Conservation (phyloP, 2,329 filamentous ascomycete genomes). For the Arthrobotrys megalospora region DNA sequence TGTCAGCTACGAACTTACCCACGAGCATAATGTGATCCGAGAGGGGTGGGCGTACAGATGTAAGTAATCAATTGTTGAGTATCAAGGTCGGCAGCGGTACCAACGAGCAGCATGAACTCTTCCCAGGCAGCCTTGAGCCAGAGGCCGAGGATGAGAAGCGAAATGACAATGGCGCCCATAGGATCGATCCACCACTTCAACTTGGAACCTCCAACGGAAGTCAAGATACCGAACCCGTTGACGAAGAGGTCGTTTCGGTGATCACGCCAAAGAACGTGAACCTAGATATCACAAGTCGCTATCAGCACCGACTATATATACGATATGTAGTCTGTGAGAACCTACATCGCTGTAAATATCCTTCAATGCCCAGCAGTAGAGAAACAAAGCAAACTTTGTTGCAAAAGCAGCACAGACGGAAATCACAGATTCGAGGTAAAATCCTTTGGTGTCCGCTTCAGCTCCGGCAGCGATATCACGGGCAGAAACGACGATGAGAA, state of each 20-base stretch:
- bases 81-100: slow-evolving; percentile 86
- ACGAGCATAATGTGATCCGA: slow-evolving; percentile 14
- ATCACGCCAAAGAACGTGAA: slow-evolving; percentile 67
- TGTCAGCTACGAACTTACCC: background rate
- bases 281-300: slow-evolving; percentile 39
- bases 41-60: slow-evolving; percentile 74
- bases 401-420: slow-evolving; percentile 86
- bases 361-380: slow-evolving; percentile 92
- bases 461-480: slow-evolving; percentile 75
- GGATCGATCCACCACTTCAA: slow-evolving; percentile 96
- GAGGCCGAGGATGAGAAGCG: slow-evolving; percentile 80
- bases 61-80: slow-evolving; percentile 96
- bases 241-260: slow-evolving; percentile 98
- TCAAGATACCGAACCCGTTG: slow-evolving; percentile 93
- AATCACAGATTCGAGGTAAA: slow-evolving; percentile 86
- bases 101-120: slow-evolving; percentile 94
- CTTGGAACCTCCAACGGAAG: slow-evolving; percentile 90
- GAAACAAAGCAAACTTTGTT: slow-evolving; percentile 86
- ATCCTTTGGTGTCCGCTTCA: slow-evolving; percentile 73
- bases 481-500: slow-evolving; percentile 90
- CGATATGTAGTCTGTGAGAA: background rate
- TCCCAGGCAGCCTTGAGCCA: slow-evolving; percentile 85
- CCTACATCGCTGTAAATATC: slow-evolving; percentile 89
- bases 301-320: background rate
- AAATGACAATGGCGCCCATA: slow-evolving; percentile 87